A percentile compares a stretch with the other conserved stretches of the same genome.
phyloP scores from a whole-genome alignment of 305 asterid genomes.

The Fraxinus xanthoxyloides region DNA sequence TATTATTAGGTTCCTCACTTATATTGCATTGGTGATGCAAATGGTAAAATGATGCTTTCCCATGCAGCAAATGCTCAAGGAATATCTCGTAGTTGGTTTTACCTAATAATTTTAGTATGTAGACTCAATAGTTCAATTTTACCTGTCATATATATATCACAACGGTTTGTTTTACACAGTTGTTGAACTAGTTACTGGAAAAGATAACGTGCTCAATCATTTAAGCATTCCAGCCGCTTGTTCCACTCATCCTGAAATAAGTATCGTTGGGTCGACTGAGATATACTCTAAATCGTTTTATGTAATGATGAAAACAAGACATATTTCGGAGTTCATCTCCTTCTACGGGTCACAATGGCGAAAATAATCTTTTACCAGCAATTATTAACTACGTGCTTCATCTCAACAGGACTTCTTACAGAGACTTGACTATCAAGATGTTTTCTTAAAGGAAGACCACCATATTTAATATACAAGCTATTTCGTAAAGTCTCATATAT shows the following conservation, averaged over 20 bases:
- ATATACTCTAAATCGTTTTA: conserved; percentile 32
- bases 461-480: neutral
- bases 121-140: neutral
- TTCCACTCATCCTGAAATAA: conserved; percentile 97
- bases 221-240: conserved; percentile 96
- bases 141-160: neutral
- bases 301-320: neutral
- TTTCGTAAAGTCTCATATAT: no score
- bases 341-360: neutral
- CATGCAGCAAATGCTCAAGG: conserved; percentile 99
- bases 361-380: neutral
- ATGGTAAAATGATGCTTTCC: conserved; percentile 99
- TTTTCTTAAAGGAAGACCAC: neutral
- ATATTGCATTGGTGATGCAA: conserved; percentile 98
- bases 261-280: conserved; percentile 98
- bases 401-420: neutral
- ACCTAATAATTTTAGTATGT: neutral
- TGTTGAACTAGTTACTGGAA: conserved; percentile 88
- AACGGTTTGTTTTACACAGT: conserved; percentile 24
- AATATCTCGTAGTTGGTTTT: conserved; percentile 66
- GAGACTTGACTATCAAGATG: neutral
- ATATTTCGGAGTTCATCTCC: neutral
- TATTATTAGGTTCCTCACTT: conserved; percentile 77
- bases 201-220: conserved; percentile 83
- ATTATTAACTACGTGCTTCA: neutral